A percentile compares a stretch with the other conserved stretches of the same genome.
Evolutionary conservation across 495 filamentous ascomycete genomes (phyloP).

Genomic region (Penicillium pulvis): DNA sequence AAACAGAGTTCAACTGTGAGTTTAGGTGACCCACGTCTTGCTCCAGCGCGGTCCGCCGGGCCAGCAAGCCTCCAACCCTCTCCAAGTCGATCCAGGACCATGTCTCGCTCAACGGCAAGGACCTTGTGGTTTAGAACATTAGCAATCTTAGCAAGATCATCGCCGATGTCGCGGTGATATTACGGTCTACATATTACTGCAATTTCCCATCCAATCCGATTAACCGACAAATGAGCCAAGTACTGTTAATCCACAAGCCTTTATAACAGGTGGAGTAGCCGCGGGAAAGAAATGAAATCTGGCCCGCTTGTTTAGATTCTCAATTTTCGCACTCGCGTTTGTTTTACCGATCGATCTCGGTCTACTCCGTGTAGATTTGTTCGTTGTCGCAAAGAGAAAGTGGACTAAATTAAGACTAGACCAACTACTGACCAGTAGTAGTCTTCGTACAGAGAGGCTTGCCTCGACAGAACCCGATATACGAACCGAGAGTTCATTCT

Average conservation of each 20-base stretch:
- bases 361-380: background rate
- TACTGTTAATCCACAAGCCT: background rate
- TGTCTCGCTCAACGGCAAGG: background rate
- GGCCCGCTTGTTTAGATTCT: background rate
- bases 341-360: background rate
- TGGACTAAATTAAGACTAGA: background rate
- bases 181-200: background rate
- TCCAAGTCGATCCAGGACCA: background rate
- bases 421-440: background rate
- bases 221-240: background rate
- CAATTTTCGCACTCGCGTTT: background rate
- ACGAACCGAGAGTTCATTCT: background rate
- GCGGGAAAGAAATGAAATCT: background rate
- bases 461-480: background rate
- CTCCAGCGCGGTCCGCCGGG: constrained; percentile 15
- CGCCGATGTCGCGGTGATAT: background rate
- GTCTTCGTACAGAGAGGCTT: too few species aligned
- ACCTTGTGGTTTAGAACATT: background rate
- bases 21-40: constrained; percentile 17
- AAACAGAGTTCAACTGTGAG: constrained; percentile 7
- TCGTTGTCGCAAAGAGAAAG: background rate
- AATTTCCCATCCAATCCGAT: too few species aligned
- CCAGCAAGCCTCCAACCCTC: background rate
- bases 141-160: background rate
- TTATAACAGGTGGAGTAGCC: background rate